phyloP scores from a whole-genome alignment of 2,329 filamentous ascomycete species.

The Phaeosphaeriaceae sp. region DNA sequence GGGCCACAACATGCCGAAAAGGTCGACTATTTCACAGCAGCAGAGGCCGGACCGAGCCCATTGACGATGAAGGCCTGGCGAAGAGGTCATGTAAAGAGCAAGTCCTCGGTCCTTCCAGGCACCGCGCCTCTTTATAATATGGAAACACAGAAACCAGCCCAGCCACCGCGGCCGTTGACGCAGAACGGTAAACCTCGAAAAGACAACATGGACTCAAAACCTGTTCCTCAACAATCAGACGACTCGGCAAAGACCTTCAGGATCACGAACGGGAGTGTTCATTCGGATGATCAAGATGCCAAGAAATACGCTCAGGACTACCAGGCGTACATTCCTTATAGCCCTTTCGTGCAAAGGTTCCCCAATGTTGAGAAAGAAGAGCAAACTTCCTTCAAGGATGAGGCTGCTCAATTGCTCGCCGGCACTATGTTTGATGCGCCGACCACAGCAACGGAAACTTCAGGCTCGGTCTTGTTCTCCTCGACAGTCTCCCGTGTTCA shows the following conservation, averaged over 20 bases:
- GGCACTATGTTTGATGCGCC: conserved; percentile 26
- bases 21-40: conserved; percentile 40
- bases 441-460: conserved; percentile 8
- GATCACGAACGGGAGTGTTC: conserved; percentile 26
- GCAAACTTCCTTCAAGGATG: conserved; percentile 4
- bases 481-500: conserved; percentile 12
- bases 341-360: conserved; percentile 26
- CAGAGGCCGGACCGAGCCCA: conserved; percentile 25
- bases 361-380: conserved; percentile 6
- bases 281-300: conserved; percentile 28
- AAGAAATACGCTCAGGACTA: conserved; percentile 35
- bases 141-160: not conserved
- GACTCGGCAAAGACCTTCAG: conserved; percentile 12
- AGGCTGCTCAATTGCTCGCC: conserved; percentile 30
- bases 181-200: not conserved
- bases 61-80: conserved; percentile 27
- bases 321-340: conserved; percentile 34
- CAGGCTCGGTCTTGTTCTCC: conserved; percentile 9
- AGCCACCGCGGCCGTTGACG: not conserved
- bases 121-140: conserved; percentile 23
- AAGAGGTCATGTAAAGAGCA: conserved; percentile 34
- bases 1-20: conserved; percentile 16
- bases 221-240: conserved; percentile 12
- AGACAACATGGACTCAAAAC: conserved; percentile 5
- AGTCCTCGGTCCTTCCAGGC: conserved; percentile 30